These are phyloP conservation scores for Calonectria honghensis DNA, from an alignment of 2,329 filamentous ascomycete species.

Conservation along the genomic window DNA sequence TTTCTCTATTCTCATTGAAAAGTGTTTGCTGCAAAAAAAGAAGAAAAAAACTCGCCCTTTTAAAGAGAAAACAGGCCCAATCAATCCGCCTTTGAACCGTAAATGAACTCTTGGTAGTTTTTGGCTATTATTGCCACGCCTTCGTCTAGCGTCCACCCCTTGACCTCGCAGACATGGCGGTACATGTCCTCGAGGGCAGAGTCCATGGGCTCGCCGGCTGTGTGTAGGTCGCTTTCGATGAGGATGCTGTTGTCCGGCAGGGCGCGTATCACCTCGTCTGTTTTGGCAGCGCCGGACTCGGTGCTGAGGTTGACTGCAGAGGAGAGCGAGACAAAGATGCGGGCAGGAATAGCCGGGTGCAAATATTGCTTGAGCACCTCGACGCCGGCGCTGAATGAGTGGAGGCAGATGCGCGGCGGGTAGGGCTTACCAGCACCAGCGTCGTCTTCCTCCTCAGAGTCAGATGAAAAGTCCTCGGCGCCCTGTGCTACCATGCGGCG, in stretches of 20 bases:
- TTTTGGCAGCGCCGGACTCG: conserved; percentile 65
- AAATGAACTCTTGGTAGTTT: conserved; percentile 88
- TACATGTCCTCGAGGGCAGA: conserved; percentile 83
- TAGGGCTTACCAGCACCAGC: conserved; percentile 74
- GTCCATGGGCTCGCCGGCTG: conserved; percentile 89
- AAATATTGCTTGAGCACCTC: conserved; percentile 87
- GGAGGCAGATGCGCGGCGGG: conserved; percentile 92
- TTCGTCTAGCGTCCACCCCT: conserved; percentile 84
- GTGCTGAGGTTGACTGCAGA: conserved; percentile 85
- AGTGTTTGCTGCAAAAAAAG: background rate
- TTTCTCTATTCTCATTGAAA: conserved; percentile 13
- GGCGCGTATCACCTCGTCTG: conserved; percentile 79
- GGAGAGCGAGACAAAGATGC: conserved; percentile 93
- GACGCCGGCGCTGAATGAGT: conserved; percentile 90
- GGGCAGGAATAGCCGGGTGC: conserved; percentile 81
- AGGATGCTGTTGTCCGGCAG: conserved; percentile 87
- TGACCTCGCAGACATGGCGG: conserved; percentile 84
- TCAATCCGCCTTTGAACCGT: conserved; percentile 67
- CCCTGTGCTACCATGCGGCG: conserved; percentile 68
- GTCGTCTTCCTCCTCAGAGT: conserved; percentile 61
- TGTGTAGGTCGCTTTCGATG: conserved; percentile 93
- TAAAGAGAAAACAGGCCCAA: background rate
- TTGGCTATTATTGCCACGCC: conserved; percentile 80
- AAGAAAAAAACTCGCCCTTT: background rate
- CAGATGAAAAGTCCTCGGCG: conserved; percentile 67